Base-by-base conservation (phyloP, 2,329 filamentous ascomycete genomes). In the Fusarium sambucinum region DNA sequence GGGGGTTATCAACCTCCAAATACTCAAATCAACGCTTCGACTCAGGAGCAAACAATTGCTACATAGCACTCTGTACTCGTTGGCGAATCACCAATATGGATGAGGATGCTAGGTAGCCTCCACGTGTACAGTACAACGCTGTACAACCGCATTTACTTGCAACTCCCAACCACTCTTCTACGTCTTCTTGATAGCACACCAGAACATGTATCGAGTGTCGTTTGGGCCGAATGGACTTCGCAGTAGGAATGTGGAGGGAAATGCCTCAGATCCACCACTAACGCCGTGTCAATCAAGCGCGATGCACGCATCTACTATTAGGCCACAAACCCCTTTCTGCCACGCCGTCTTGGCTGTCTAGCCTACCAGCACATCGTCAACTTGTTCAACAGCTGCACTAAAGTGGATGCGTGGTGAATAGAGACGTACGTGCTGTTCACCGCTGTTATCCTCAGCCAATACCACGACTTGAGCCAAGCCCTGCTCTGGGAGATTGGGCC, bases 241-340 rank as follows among this genome's bases (percentile, higher is more conserved):
- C 40, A 25, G 42, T 46, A 71, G 63, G 66, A 74, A 74, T 74
- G 72, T 63, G 68, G 73, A 76, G 74, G 63, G 76, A 77, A 77
- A 77, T 77, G 72, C 76, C 76, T 77, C 76, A 77, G 69, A 59
- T 68, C 74, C 73, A 73, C 71, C 54, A 60, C 38, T 27, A 41
- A 51, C 53, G 59, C 63, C 58, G 61, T 69, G 46, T 52, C 50
- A 64, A 65, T 68, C 47, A 45, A 57, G 29, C 46, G 46, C 35
- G 40, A 25, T 51, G 53, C 59, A 44, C 33, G 46, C 62, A 42
- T 46, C 51, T 57, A 25, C 23, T 25, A 25, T 25, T 25, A 45
- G 50, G 44, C 46, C 55, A 61, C 37, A 62, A 57, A 45, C 62
- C 66, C 66, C 70, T 73, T 73, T 70, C 63, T 64, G 66, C 62